phyloP scores from a whole-genome alignment of 2,329 filamentous ascomycete species.

The Nigrospora sphaerica region DNA sequence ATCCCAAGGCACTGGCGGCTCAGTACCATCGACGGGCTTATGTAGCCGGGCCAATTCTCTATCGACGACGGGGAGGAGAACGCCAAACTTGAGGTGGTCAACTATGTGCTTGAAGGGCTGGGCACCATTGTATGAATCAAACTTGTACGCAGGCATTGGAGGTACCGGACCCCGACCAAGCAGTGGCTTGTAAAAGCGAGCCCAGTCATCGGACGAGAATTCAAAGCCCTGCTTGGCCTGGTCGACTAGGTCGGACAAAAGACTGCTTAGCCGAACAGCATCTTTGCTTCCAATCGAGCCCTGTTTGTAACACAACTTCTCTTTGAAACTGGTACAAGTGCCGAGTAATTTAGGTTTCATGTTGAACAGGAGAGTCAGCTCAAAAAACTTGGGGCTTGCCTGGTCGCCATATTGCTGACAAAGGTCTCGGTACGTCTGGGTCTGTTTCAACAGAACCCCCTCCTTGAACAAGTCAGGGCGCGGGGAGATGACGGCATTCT shows the following conservation, averaged over 20 bases:
- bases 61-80: slow-evolving; percentile 37
- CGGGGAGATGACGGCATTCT: slow-evolving; percentile 46
- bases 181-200: slow-evolving; percentile 21
- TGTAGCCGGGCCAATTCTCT: slow-evolving; percentile 27
- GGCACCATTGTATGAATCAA: slow-evolving; percentile 18
- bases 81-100: slow-evolving; percentile 52
- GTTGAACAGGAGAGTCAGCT: slow-evolving; percentile 49
- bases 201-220: slow-evolving; percentile 37
- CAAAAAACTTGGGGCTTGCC: slow-evolving; percentile 39
- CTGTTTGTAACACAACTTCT: slow-evolving; percentile 53
- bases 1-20: not conserved
- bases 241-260: slow-evolving; percentile 50
- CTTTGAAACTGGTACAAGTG: slow-evolving; percentile 56
- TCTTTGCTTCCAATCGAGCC: slow-evolving; percentile 37
- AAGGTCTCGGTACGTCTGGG: slow-evolving; percentile 38
- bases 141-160: slow-evolving; percentile 34
- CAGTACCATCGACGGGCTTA: slow-evolving; percentile 2
- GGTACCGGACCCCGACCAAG: slow-evolving; percentile 16
- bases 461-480: slow-evolving; percentile 34
- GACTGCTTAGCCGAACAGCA: slow-evolving; percentile 41
- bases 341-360: slow-evolving; percentile 53
- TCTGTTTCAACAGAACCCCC: slow-evolving; percentile 44
- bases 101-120: slow-evolving; percentile 42
- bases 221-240: slow-evolving; percentile 46
- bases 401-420: slow-evolving; percentile 8